Evolutionary conservation across 2,329 filamentous ascomycete genomes (phyloP).

Genomic region (Biscogniauxia marginata): DNA sequence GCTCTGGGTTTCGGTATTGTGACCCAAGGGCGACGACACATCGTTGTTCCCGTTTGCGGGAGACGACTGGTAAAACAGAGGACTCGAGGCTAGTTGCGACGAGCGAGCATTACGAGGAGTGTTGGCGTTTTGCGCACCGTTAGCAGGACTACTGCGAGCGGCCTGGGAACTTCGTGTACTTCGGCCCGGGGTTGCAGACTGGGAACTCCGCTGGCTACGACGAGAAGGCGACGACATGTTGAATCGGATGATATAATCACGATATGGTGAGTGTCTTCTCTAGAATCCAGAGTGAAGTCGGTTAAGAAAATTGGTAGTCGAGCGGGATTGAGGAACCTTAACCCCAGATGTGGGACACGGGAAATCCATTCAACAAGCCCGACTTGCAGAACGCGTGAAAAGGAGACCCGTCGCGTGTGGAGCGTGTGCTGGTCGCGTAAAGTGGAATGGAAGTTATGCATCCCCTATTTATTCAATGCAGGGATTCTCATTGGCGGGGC

Average conservation of each 20-base stretch:
- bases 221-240: conserved; percentile 63
- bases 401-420: conserved; percentile 3
- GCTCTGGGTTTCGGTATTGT: conserved; percentile 58
- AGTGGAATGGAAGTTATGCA: conserved; percentile 31
- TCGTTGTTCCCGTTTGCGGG: conserved; percentile 33
- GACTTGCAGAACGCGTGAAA: conserved; percentile 25
- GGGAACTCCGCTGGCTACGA: conserved; percentile 55
- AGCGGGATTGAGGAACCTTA: conserved; percentile 2
- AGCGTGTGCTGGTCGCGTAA: conserved; percentile 32
- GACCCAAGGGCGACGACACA: conserved; percentile 53
- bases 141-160: conserved; percentile 48
- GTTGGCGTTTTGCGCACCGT: conserved; percentile 29
- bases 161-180: conserved; percentile 53
- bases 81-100: conserved; percentile 68
- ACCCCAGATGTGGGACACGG: conserved; percentile 2
- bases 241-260: conserved; percentile 12
- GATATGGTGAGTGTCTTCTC: conserved; percentile 1
- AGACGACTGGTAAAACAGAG: conserved; percentile 69
- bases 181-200: conserved; percentile 54
- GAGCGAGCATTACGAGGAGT: conserved; percentile 47
- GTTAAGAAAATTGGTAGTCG: conserved; percentile 7
- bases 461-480: conserved; percentile 1
- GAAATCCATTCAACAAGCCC: conserved; percentile 25
- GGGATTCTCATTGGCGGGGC: background rate
- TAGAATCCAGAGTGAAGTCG: conserved; percentile 3